A percentile compares a stretch with the other conserved stretches of the same genome.
phyloP scores from a whole-genome alignment of 2,329 filamentous ascomycete genomes.

The Sphaceloma murrayae region DNA sequence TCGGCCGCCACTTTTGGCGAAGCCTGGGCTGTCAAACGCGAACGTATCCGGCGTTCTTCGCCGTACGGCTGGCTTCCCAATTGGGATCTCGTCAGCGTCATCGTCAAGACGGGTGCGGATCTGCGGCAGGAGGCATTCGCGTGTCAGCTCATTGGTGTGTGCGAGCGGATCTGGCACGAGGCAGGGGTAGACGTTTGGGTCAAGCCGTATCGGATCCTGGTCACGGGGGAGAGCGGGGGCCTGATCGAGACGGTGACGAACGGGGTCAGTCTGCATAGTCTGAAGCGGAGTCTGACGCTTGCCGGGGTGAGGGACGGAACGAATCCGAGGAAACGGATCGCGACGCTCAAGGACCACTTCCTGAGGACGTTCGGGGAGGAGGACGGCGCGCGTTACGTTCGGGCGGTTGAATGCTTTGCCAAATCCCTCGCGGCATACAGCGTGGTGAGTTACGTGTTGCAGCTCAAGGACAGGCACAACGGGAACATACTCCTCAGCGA shows the following conservation, averaged over 20 bases:
- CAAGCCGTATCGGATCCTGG: slow-evolving; percentile 76
- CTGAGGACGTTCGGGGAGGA: slow-evolving; percentile 64
- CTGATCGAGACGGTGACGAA: slow-evolving; percentile 84
- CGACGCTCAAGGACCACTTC: slow-evolving; percentile 73
- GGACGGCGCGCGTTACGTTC: slow-evolving; percentile 58
- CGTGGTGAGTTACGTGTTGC: slow-evolving; percentile 72
- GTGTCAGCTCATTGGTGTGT: slow-evolving; percentile 73
- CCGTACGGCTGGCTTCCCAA: slow-evolving; percentile 86
- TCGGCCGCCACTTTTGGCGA: slow-evolving; percentile 80
- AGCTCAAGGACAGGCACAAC: slow-evolving; percentile 79
- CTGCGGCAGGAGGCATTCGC: slow-evolving; percentile 78
- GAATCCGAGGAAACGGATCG: slow-evolving; percentile 66
- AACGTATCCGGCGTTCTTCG: slow-evolving; percentile 71
- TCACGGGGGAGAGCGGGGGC: slow-evolving; percentile 75
- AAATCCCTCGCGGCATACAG: slow-evolving; percentile 77
- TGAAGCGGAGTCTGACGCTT: slow-evolving; percentile 72
- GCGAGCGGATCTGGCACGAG: slow-evolving; percentile 72
- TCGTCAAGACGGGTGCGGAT: slow-evolving; percentile 78
- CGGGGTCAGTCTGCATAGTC: slow-evolving; percentile 74
- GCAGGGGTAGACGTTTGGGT: slow-evolving; percentile 73
- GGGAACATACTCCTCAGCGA: slow-evolving; percentile 80
- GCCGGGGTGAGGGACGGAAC: slow-evolving; percentile 62
- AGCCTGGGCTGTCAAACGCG: slow-evolving; percentile 75
- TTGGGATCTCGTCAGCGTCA: slow-evolving; percentile 79
- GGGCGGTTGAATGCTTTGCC: slow-evolving; percentile 69